A percentile compares a stretch with the other conserved stretches of the same genome.
phyloP scores from a whole-genome alignment of 2,329 filamentous ascomycete species.

The Microascus cirrosus region DNA sequence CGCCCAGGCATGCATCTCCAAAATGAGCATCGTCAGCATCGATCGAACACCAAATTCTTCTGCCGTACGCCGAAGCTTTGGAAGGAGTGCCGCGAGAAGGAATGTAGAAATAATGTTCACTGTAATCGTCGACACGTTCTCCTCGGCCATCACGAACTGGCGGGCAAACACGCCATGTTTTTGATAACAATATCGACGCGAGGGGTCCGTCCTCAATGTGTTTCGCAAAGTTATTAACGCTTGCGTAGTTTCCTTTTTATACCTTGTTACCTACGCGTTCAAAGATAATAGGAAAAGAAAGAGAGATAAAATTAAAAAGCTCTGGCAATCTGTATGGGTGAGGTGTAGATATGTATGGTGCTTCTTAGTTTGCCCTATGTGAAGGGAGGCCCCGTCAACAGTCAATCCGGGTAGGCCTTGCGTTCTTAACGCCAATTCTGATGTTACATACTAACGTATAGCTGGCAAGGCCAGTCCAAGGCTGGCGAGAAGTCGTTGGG shows the following conservation, averaged over 20 bases:
- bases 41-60: neutral
- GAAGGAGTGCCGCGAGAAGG: constrained; percentile 29
- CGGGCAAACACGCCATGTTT: constrained; percentile 21
- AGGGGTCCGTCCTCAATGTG: constrained; percentile 15
- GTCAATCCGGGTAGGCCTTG: too few species aligned
- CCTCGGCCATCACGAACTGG: constrained; percentile 17
- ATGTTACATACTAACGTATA: too few species aligned
- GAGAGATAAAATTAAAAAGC: too few species aligned
- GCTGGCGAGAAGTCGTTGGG: too few species aligned
- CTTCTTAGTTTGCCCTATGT: too few species aligned
- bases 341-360: too few species aligned
- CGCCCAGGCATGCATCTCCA: constrained; percentile 9
- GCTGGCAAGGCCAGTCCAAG: too few species aligned
- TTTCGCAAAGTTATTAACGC: constrained; percentile 22
- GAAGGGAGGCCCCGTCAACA: too few species aligned
- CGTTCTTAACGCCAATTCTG: too few species aligned
- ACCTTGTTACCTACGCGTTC: too few species aligned
- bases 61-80: constrained; percentile 16
- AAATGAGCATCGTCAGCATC: constrained; percentile 2
- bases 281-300: too few species aligned
- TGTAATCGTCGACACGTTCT: constrained; percentile 28
- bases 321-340: too few species aligned
- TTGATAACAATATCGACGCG: constrained; percentile 29
- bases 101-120: constrained; percentile 36
- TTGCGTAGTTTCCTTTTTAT: constrained; percentile 26